Evolutionary conservation across 768 basidiomycete genomes (phyloP).

Genomic region (Leucogyrophana mollusca): DNA sequence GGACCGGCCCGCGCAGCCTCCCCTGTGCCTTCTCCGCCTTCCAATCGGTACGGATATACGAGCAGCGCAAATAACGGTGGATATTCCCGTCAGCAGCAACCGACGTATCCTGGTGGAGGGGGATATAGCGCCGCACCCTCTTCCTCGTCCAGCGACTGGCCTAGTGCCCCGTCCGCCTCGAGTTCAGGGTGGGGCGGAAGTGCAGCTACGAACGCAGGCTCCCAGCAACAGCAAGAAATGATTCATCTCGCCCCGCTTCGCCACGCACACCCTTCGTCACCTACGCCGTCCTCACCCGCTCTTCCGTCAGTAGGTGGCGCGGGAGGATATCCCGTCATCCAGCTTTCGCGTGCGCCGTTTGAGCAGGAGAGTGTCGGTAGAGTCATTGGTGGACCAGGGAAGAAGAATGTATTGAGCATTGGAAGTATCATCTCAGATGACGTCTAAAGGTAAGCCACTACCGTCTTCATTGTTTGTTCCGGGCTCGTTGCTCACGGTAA

Average conservation of each 20-base stretch:
- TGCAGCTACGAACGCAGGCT: neutral
- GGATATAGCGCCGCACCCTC: neutral
- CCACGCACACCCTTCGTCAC: conserved; percentile 18
- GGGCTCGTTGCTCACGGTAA: no score
- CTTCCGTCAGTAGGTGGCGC: conserved; percentile 11
- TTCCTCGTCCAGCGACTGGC: neutral
- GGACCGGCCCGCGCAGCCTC: conserved; percentile 1
- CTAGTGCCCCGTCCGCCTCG: conserved; percentile 7
- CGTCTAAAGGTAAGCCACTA: neutral
- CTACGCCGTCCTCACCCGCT: conserved; percentile 28
- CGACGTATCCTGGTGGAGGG: neutral
- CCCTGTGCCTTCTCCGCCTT: no score
- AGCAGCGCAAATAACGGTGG: conserved; percentile 10
- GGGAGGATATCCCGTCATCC: conserved; percentile 24
- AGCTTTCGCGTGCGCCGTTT: conserved; percentile 30
- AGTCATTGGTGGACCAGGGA: conserved; percentile 26
- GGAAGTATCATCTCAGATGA: conserved; percentile 69
- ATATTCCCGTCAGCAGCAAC: conserved; percentile 16
- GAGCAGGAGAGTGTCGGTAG: conserved; percentile 24
- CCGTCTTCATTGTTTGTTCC: no score
- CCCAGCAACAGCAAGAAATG: conserved; percentile 26
- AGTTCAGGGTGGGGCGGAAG: conserved; percentile 1
- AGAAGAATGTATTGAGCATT: conserved; percentile 70
- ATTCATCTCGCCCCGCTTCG: conserved; percentile 36
- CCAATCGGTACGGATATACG: neutral